Evolutionary conservation across 2,329 filamentous ascomycete species (phyloP).

Genomic region (Fusarium setosum): DNA sequence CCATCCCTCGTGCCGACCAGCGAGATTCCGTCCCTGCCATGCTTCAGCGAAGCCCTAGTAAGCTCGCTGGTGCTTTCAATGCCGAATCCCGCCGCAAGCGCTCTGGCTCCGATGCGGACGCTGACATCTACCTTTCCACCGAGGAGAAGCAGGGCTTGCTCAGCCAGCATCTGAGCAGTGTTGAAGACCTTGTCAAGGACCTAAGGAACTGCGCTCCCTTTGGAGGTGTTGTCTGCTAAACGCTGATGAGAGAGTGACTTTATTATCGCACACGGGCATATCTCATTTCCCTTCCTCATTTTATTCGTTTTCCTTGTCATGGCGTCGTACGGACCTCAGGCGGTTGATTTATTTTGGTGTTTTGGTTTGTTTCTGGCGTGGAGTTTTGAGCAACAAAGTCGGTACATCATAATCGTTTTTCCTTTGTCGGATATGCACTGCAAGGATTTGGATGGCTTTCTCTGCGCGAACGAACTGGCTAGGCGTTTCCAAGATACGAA

Average conservation of each 20-base stretch:
- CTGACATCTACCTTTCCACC: constrained; percentile 68
- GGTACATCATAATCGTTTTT: constrained; percentile 36
- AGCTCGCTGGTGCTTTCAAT: constrained; percentile 69
- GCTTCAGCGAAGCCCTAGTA: constrained; percentile 76
- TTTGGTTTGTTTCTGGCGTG: constrained; percentile 28
- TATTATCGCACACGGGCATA: not conserved
- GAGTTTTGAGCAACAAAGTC: constrained; percentile 39
- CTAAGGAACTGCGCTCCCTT: constrained; percentile 83
- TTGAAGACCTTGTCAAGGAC: constrained; percentile 87
- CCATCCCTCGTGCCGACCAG: constrained; percentile 62
- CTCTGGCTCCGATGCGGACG: constrained; percentile 47
- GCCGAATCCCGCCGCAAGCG: constrained; percentile 47
- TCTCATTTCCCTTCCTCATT: constrained; percentile 2
- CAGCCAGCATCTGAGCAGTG: constrained; percentile 81
- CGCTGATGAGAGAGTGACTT: not conserved
- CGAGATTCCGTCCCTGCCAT: constrained; percentile 61
- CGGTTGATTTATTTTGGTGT: constrained; percentile 24
- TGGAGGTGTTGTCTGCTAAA: constrained; percentile 66
- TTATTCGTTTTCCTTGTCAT: not conserved
- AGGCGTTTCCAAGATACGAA: constrained; percentile 44
- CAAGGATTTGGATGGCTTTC: constrained; percentile 36
- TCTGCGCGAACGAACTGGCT: constrained; percentile 40
- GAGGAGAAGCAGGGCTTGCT: constrained; percentile 86
- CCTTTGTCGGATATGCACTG: constrained; percentile 27
- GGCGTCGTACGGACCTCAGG: constrained; percentile 34